These are phyloP conservation scores for Ostreobium quekettii DNA, from an alignment of 139 green algal species.

Conservation along the genomic window DNA sequence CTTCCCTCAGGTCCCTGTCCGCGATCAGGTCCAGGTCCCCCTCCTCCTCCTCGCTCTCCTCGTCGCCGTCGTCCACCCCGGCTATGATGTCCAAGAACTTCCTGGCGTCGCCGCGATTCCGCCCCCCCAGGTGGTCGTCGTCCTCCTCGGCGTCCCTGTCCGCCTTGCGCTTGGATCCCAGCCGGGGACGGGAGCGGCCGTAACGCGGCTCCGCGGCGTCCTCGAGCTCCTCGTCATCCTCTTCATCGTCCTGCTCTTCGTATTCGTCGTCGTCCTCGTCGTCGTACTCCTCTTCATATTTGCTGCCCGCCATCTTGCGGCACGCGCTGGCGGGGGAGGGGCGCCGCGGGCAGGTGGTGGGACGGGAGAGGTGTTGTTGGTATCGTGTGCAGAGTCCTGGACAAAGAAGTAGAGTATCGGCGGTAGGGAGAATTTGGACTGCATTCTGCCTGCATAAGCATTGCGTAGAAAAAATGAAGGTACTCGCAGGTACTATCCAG, in stretches of 20 bases:
- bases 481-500: too few species aligned
- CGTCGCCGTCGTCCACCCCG: conserved; percentile 72
- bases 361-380: background rate
- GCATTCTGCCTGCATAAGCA: too few species aligned
- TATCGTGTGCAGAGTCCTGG: background rate
- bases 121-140: too few species aligned
- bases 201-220: too few species aligned
- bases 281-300: background rate
- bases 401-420: too few species aligned
- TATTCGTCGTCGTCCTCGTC: conserved; percentile 11
- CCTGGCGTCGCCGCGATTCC: background rate
- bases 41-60: conserved; percentile 75
- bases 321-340: background rate
- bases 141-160: too few species aligned
- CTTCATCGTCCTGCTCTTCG: conserved; percentile 10
- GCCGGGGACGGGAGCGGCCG: too few species aligned
- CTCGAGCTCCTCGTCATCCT: background rate
- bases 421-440: too few species aligned
- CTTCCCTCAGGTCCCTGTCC: conserved; percentile 43
- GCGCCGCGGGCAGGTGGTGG: background rate
- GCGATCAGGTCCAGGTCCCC: conserved; percentile 68
- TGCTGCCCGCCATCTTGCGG: background rate
- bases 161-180: too few species aligned
- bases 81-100: conserved; percentile 85
- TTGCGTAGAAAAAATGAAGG: too few species aligned